Evolutionary conservation across 176 grass and related monocot genomes (phyloP).

Genomic region (barley (Hordeum vulgare)): DNA sequence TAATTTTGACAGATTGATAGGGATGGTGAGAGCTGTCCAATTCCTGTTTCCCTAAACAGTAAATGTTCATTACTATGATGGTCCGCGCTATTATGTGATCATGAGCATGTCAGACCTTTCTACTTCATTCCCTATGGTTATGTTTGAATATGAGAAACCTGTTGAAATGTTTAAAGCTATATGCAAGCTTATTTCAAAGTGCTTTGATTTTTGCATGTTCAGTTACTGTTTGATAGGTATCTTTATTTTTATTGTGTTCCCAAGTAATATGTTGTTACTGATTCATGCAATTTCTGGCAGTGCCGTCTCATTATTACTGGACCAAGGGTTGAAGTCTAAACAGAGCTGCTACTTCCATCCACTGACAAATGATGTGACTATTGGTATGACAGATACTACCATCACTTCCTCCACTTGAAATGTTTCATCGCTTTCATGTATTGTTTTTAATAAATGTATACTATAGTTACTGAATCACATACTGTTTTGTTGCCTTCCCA

Average conservation of each 20-base stretch:
- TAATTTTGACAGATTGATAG: neutral
- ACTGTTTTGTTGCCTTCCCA: neutral
- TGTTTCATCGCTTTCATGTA: neutral
- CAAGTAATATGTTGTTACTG: neutral
- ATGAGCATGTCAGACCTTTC: neutral
- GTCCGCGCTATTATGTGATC: neutral
- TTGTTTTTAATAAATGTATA: neutral
- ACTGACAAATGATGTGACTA: slow-evolving; percentile 89
- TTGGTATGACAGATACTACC: slow-evolving; percentile 51
- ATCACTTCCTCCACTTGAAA: neutral
- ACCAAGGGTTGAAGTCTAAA: slow-evolving; percentile 75
- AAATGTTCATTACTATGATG: neutral
- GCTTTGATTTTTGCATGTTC: neutral
- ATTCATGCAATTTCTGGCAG: slow-evolving; percentile 33
- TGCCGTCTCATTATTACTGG: slow-evolving; percentile 81
- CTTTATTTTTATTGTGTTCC: slow-evolving; percentile 11
- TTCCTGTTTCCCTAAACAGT: neutral
- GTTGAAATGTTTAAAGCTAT: slow-evolving; percentile 2
- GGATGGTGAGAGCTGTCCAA: neutral
- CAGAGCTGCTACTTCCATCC: slow-evolving; percentile 86
- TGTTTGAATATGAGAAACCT: neutral
- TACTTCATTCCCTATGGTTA: neutral
- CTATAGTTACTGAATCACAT: neutral
- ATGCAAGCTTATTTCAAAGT: neutral
- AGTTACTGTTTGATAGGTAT: slow-evolving; percentile 3